A percentile compares a stretch with the other conserved stretches of the same genome.
phyloP scores from a whole-genome alignment of 2,329 filamentous ascomycete species.

The Coniella vitis region DNA sequence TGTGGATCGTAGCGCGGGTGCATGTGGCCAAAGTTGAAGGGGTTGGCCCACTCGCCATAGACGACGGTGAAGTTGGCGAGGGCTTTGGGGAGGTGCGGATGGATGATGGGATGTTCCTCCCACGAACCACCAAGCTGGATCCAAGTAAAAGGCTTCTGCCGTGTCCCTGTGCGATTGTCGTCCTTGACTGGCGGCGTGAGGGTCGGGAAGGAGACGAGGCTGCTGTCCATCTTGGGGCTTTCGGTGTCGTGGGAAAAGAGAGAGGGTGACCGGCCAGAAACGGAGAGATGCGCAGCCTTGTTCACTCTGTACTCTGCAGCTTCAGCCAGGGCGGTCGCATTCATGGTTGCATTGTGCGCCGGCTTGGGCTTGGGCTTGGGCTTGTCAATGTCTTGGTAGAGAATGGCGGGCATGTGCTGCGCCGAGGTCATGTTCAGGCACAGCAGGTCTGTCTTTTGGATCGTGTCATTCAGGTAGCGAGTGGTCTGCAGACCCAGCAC shows the following conservation, averaged over 20 bases:
- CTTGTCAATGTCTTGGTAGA: slow-evolving; percentile 23
- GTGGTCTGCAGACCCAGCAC: slow-evolving; percentile 24
- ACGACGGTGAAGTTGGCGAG: slow-evolving; percentile 31
- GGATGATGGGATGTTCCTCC: slow-evolving; percentile 35
- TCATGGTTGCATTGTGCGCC: slow-evolving; percentile 4
- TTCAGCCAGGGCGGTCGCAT: slow-evolving; percentile 2
- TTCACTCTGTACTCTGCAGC: slow-evolving; percentile 11
- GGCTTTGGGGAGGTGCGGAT: slow-evolving; percentile 31
- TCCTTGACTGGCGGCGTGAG: slow-evolving; percentile 26
- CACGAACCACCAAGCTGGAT: slow-evolving; percentile 33
- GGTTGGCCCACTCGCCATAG: slow-evolving; percentile 34
- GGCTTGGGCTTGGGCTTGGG: slow-evolving; percentile 15
- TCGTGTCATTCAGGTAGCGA: slow-evolving; percentile 25
- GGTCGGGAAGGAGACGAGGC: slow-evolving; percentile 17
- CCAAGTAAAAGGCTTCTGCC: slow-evolving; percentile 21
- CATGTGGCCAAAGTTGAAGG: slow-evolving; percentile 33
- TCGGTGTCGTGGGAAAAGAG: slow-evolving; percentile 4
- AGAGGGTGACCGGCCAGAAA: neutral
- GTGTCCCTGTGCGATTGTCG: neutral
- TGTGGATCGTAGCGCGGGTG: slow-evolving; percentile 35
- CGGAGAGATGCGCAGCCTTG: slow-evolving; percentile 7
- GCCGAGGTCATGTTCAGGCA: slow-evolving; percentile 27
- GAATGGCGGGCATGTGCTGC: slow-evolving; percentile 23
- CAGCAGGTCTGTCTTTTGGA: slow-evolving; percentile 25
- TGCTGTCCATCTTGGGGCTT: slow-evolving; percentile 21